A percentile compares a stretch with the other conserved stretches of the same genome.
These are phyloP conservation scores for Sporothrix euskadiensis DNA, from an alignment of 2,329 filamentous ascomycete genomes.

Conservation along the genomic window DNA sequence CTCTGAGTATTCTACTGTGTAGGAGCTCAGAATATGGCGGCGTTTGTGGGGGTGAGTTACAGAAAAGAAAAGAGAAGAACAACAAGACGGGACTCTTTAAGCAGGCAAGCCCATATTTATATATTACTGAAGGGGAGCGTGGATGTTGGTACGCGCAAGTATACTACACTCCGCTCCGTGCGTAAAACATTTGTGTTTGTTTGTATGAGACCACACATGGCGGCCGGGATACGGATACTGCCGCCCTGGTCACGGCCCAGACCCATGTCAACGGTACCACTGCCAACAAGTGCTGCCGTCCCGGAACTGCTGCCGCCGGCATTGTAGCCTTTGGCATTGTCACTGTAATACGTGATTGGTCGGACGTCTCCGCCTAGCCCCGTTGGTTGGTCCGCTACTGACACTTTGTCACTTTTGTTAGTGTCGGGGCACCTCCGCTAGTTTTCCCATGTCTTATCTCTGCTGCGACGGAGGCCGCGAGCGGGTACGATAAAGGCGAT, in stretches of 20 bases:
- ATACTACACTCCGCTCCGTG: background rate
- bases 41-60: background rate
- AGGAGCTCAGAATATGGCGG: too few species aligned
- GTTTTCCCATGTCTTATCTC: background rate
- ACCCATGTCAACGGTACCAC: background rate
- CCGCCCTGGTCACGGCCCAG: background rate
- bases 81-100: background rate
- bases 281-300: background rate
- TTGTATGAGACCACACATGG: background rate
- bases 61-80: background rate
- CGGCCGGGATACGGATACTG: background rate
- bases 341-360: background rate
- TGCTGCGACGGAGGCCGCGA: slow-evolving; percentile 9
- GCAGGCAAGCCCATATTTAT: background rate
- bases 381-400: background rate
- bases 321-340: background rate
- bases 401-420: background rate
- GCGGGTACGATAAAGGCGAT: background rate
- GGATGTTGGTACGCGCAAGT: background rate
- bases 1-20: too few species aligned
- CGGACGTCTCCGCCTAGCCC: background rate
- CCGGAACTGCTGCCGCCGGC: slow-evolving; percentile 7
- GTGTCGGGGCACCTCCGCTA: slow-evolving; percentile 9
- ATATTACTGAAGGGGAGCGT: background rate
- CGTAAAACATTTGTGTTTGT: background rate